Evolutionary conservation across 2,329 filamentous ascomycete genomes (phyloP), one percentile per base, ranked within the genome.

Genomic region (Lecanicillium sp.): DNA sequence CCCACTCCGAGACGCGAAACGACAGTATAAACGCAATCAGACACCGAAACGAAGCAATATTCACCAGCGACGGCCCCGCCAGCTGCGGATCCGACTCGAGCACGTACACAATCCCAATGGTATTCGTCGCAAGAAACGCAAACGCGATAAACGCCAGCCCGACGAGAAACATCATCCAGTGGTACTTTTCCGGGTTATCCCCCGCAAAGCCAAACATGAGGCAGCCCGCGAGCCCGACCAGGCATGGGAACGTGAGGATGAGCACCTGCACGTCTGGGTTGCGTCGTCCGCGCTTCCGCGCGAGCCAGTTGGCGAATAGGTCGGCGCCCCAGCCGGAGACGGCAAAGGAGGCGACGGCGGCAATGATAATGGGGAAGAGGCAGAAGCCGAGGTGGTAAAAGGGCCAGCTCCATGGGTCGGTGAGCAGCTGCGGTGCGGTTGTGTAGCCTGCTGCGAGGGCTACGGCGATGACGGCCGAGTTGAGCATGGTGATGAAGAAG

Each of bases 211-310:
- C 58, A 31, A 60, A 61, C 22, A 60, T 29, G 34, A 61, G 55
- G 19, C 48, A 47, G 10, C 57, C 56, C 3, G 46, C 44, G 6
- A 60, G 43, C 14, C 53, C 56, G 2, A 47, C 32, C 11, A 49
- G 14, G 13, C 60, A 45, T 2, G 58, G 58, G 17, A 60, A 29
- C 2, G 53, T 40, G n/a, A 60, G 38, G 31, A 54, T 57, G 15
- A 50, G 46, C 9, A 60, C 53, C 30, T 54, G 54, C 34, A 56
- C 52, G 43, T 62, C 59, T 10, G 59, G 51, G 44, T 60, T 52
- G 17, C 58, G 53, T 2, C 47, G 49, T 29, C 48, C 47, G 34
- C 47, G 52, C 42, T 47, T 49, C 14, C 46, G 46, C 13, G 58
- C 54, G 5, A 58, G 44, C 6, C 43, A 42, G 18, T 57, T 57